Percentiles rank a stretch among this genome's conserved stretches.
Conservation (phyloP, 2,329 filamentous ascomycete species). For the Fusarium torreyae region DNA sequence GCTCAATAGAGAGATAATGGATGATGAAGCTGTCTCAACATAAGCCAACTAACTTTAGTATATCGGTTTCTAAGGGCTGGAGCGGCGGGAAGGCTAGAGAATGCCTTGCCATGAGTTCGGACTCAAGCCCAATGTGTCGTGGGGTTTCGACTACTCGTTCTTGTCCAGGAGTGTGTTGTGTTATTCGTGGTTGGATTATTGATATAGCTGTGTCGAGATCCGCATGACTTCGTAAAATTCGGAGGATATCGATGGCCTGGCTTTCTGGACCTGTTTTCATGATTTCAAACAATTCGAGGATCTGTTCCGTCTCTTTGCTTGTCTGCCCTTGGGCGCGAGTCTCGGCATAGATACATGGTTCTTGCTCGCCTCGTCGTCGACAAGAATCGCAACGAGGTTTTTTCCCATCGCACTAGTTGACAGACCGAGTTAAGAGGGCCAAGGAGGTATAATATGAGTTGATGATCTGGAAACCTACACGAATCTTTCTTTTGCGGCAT, state of each 20-base stretch:
- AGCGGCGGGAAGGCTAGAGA: slow-evolving; percentile 28
- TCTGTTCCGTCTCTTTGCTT: slow-evolving; percentile 27
- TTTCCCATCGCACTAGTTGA: slow-evolving; percentile 15
- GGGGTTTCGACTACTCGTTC: slow-evolving; percentile 6
- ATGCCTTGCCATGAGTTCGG: slow-evolving; percentile 36
- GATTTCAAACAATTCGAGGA: slow-evolving; percentile 20
- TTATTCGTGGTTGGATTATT: slow-evolving; percentile 14
- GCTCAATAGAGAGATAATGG: background rate
- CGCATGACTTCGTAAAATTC: slow-evolving; percentile 18
- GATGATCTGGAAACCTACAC: slow-evolving; percentile 2
- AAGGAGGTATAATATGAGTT: too few species aligned
- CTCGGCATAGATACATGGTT: slow-evolving; percentile 22
- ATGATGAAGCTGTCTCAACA: background rate
- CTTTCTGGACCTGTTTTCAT: slow-evolving; percentile 17
- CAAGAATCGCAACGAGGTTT: slow-evolving; percentile 25
- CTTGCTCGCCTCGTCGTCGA: slow-evolving; percentile 18
- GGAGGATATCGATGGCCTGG: slow-evolving; percentile 33
- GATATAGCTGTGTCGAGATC: slow-evolving; percentile 18
- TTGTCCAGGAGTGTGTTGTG: background rate
- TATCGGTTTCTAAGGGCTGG: slow-evolving; percentile 11
- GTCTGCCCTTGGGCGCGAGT: slow-evolving; percentile 6
- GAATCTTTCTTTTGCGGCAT: slow-evolving; percentile 30
- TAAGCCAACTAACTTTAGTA: slow-evolving; percentile 18
- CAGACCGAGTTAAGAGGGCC: background rate
- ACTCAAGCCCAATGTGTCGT: slow-evolving; percentile 20